Evolutionary conservation across 495 filamentous ascomycete species (phyloP).

Genomic region (Penicillium lagena): DNA sequence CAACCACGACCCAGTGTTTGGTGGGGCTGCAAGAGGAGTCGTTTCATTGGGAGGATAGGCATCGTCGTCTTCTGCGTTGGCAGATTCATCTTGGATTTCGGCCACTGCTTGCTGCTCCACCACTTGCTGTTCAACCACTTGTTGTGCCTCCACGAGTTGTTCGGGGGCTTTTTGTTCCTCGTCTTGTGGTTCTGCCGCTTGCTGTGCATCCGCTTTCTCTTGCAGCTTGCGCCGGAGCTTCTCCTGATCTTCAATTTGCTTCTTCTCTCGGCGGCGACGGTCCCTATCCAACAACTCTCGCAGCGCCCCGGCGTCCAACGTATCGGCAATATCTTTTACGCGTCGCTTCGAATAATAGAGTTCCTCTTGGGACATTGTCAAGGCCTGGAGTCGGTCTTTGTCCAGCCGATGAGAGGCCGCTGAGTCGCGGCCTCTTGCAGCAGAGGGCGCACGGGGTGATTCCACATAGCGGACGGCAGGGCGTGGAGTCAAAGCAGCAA

Average conservation of each 20-base stretch:
- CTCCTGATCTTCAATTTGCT: slow-evolving; percentile 64
- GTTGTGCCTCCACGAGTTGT: slow-evolving; percentile 19
- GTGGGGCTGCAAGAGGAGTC: slow-evolving; percentile 1
- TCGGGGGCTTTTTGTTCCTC: slow-evolving; percentile 15
- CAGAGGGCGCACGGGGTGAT: slow-evolving; percentile 42
- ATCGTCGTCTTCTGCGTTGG: not conserved
- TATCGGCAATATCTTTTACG: slow-evolving; percentile 75
- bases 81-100: not conserved
- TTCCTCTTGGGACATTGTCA: slow-evolving; percentile 53
- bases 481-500: slow-evolving; percentile 70
- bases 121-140: slow-evolving; percentile 18
- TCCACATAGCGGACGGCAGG: slow-evolving; percentile 71
- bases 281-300: slow-evolving; percentile 83
- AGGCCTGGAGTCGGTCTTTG: slow-evolving; percentile 36
- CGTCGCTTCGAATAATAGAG: slow-evolving; percentile 57
- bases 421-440: slow-evolving; percentile 26
- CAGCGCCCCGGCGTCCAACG: slow-evolving; percentile 70
- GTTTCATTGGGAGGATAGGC: slow-evolving; percentile 2
- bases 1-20: slow-evolving; percentile 27
- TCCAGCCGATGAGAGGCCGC: slow-evolving; percentile 29
- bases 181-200: slow-evolving; percentile 21
- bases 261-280: slow-evolving; percentile 66
- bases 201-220: slow-evolving; percentile 63
- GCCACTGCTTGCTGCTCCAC: not conserved
- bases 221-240: slow-evolving; percentile 62